These are phyloP conservation scores for Paecilomyces formosus DNA, from an alignment of 2,329 filamentous ascomycete species.

Conservation along the genomic window DNA sequence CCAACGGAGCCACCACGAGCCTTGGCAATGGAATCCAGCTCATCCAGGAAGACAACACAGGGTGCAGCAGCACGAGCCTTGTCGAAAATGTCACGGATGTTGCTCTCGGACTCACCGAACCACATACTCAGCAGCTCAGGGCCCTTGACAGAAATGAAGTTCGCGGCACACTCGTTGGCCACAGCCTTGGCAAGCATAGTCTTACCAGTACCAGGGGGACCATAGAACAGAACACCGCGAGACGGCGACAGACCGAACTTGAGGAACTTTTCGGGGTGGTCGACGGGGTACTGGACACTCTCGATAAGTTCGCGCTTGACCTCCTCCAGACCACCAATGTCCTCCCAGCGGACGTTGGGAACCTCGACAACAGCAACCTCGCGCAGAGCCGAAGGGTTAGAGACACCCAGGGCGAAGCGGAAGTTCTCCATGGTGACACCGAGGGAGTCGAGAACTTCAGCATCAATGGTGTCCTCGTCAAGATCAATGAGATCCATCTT, in stretches of 20 bases:
- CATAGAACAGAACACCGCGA: constrained; percentile 97
- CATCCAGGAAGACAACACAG: constrained; percentile 97
- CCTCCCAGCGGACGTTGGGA: constrained; percentile 98
- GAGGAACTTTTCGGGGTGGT: constrained; percentile 99
- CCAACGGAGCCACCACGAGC: constrained; percentile 94
- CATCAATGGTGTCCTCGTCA: constrained; percentile 97
- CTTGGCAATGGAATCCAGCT: constrained; percentile 98
- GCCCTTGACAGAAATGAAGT: constrained; percentile 99
- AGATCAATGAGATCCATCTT: constrained; percentile 99
- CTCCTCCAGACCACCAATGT: constrained; percentile 94
- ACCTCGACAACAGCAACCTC: constrained; percentile 99
- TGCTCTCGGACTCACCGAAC: constrained; percentile 99
- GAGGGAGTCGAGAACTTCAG: constrained; percentile 94
- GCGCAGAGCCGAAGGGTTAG: constrained; percentile 96
- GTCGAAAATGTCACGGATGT: constrained; percentile 99
- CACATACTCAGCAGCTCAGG: constrained; percentile 98
- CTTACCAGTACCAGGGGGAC: constrained; percentile 99
- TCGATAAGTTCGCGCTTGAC: constrained; percentile 99
- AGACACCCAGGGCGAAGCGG: constrained; percentile 94
- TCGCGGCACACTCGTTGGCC: constrained; percentile 97
- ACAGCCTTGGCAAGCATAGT: constrained; percentile 98
- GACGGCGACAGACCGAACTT: constrained; percentile 98
- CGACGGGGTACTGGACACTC: constrained; percentile 96
- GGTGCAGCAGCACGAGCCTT: constrained; percentile 97
- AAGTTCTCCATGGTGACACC: constrained; percentile 99